Evolutionary conservation across 805 yeast genomes (phyloP), one percentile per base, ranked within the genome.

Genomic region (Yamadazyma endophytica): DNA sequence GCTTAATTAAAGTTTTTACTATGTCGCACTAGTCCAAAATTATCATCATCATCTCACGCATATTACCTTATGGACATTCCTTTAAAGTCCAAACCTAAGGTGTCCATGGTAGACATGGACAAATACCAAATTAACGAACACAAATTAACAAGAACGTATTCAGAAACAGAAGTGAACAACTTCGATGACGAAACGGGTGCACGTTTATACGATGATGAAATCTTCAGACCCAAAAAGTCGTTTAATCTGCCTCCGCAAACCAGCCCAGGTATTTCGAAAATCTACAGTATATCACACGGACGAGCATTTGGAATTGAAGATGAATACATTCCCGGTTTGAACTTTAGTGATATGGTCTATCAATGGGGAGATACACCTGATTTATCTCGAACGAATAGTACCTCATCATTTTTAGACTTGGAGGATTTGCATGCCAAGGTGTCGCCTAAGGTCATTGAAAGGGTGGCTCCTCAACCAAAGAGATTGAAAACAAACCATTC

Each of bases 311-410:
- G 86, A 1, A 60, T 82, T 42, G 82, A 78, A 46, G 90, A 82
- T 50, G 92, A 84, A 47, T 83, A 82, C 46, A 70, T 84, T 11
- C 90, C 90, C 0, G 84, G 80, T 28, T 61, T 83, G 17, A 79
- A 79, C 44, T 79, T 78, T 39, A 60, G 66, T 24, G 67, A 71
- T 16, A 54, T 58, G 47, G 40, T 75, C 1, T 52, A 60, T 30
- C 60, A 62, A 32, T 78, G 83, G 83, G 62, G 32, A 16, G 42
- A 39, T 22, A 37, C 45, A 7, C 45, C 45, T 7, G 39, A 37
- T 28, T 21, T 39, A 20, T 35, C 40, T 13, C 24, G 41, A 20
- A 43, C 49, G 2, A 37, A 45, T 26, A 42, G 58, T 19, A 56
- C 65, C 2, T 53, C 54, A 7, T 62, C 68, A 12, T 64, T 59